phyloP scores from a whole-genome alignment of 495 filamentous ascomycete genomes.

The Talaromyces ruber region DNA sequence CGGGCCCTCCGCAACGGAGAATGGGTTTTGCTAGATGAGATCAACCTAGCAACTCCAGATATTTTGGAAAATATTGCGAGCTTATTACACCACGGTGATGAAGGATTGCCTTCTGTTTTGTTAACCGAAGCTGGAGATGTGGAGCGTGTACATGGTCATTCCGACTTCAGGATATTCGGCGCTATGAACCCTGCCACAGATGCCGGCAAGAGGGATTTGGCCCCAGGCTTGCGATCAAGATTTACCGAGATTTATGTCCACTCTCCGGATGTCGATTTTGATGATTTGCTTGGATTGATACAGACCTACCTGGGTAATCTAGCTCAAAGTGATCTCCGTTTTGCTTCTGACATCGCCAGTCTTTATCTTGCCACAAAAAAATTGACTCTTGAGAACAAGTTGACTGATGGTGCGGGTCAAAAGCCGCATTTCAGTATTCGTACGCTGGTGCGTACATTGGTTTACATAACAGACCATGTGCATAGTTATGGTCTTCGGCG shows the following conservation, averaged over 20 bases:
- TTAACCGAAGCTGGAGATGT: conserved; percentile 88
- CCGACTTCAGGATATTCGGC: conserved; percentile 90
- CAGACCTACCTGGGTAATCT: conserved; percentile 72
- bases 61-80: conserved; percentile 89
- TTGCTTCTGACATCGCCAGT: conserved; percentile 66
- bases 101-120: conserved; percentile 66
- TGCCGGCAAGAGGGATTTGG: conserved; percentile 89
- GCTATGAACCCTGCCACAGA: conserved; percentile 99
- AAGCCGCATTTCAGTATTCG: conserved; percentile 93
- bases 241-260: conserved; percentile 94
- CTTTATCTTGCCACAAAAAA: conserved; percentile 82
- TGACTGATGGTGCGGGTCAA: conserved; percentile 91
- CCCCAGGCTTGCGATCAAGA: conserved; percentile 69
- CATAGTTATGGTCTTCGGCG: conserved; percentile 81
- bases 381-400: conserved; percentile 66
- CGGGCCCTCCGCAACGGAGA: conserved; percentile 88
- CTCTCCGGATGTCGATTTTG: conserved; percentile 74
- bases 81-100: conserved; percentile 61
- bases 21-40: conserved; percentile 97
- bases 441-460: conserved; percentile 83
- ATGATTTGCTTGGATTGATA: conserved; percentile 77
- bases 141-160: conserved; percentile 80
- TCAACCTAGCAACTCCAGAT: conserved; percentile 91
- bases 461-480: conserved; percentile 76
- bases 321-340: conserved; percentile 53